Evolutionary conservation across 1,284 basidiomycete genomes (phyloP).

Genomic region (Fomitiporia mediterranea): DNA sequence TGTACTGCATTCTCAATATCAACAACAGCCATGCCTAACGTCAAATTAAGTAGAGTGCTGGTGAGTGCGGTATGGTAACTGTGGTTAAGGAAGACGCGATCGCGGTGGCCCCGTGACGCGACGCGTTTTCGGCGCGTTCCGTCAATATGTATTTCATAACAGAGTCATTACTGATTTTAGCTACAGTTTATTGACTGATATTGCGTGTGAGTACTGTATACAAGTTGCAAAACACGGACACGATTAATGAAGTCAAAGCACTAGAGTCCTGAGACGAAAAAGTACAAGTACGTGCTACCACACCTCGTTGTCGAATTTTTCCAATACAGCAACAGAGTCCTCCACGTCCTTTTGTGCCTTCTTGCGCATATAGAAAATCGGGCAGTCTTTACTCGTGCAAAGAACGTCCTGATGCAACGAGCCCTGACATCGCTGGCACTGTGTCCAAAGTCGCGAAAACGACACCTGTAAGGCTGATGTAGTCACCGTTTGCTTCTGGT

Average conservation of each 20-base stretch:
- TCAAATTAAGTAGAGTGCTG: not conserved
- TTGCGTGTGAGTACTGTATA: not conserved
- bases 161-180: not conserved
- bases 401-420: slow-evolving; percentile 96
- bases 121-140: slow-evolving; percentile 8
- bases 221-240: not conserved
- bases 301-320: slow-evolving; percentile 74
- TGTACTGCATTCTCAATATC: slow-evolving; percentile 14
- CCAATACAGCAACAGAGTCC: slow-evolving; percentile 70
- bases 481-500: slow-evolving; percentile 77
- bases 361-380: slow-evolving; percentile 97
- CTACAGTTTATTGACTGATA: not conserved
- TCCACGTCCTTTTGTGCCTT: slow-evolving; percentile 96
- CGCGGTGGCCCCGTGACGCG: not conserved
- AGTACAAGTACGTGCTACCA: slow-evolving; percentile 39
- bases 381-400: slow-evolving; percentile 95
- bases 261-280: not conserved
- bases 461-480: slow-evolving; percentile 82
- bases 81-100: not conserved
- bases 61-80: not conserved
- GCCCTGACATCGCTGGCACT: slow-evolving; percentile 94
- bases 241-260: not conserved
- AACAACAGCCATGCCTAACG: slow-evolving; percentile 4
- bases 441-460: slow-evolving; percentile 93
- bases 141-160: not conserved